Evolutionary conservation across 495 filamentous ascomycete species (phyloP).

Genomic region (Penicillium simplicissimum): DNA sequence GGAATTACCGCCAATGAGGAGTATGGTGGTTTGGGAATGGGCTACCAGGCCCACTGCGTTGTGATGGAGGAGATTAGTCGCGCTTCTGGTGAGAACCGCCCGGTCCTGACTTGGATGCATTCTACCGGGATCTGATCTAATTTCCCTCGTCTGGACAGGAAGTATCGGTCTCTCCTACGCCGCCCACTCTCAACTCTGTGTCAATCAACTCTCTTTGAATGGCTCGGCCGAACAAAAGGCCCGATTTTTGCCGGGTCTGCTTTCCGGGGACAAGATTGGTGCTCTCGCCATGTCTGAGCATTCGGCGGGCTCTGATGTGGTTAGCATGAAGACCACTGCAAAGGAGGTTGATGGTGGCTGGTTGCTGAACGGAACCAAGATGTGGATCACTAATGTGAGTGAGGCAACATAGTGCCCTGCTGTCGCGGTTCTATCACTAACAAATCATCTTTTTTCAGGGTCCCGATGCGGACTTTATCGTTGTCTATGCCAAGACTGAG

Average conservation of each 20-base stretch:
- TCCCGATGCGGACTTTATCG: constrained; percentile 83
- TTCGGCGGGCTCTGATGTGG: constrained; percentile 88
- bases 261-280: constrained; percentile 80
- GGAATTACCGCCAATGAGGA: constrained; percentile 94
- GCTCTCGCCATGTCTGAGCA: constrained; percentile 96
- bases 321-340: constrained; percentile 89
- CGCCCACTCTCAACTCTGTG: constrained; percentile 93
- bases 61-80: constrained; percentile 90
- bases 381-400: constrained; percentile 96
- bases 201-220: constrained; percentile 94
- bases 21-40: constrained; percentile 86
- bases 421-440: not conserved
- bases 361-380: constrained; percentile 87
- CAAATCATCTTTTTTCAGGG: constrained; percentile 50
- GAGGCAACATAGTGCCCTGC: not conserved
- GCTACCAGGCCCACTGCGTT: constrained; percentile 95
- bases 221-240: constrained; percentile 76
- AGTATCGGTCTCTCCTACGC: constrained; percentile 93
- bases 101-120: too few relatives aligned
- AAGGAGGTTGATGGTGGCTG: constrained; percentile 82
- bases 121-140: not conserved
- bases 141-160: constrained; percentile 43
- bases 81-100: constrained; percentile 51
- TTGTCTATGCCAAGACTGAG: constrained; percentile 94
- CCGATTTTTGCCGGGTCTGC: constrained; percentile 76